Base-by-base conservation (phyloP, 768 basidiomycete species). In the Lactifluus pinguis region DNA sequence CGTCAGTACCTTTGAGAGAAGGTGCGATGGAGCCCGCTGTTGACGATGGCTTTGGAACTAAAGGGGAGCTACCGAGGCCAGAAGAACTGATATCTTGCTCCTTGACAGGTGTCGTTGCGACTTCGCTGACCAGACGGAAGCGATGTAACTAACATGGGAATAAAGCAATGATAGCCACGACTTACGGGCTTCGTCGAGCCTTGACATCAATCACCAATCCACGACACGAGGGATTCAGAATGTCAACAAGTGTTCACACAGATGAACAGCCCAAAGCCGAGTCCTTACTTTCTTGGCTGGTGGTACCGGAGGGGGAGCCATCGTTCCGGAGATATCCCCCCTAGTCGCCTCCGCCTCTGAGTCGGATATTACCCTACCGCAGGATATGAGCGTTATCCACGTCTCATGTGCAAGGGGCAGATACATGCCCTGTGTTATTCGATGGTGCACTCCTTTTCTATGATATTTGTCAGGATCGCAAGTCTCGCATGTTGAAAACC, bases 301-400 rank as follows among this genome's bases (percentile, higher is more conserved):
- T 55, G 59, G 59, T 30, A 60, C 39, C 13, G 59, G 59, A 42
- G 59, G 59, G 10, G 59, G 59, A 1, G 59, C 59, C 59, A 60
- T 60, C 17, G 34, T 6, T 45, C 53, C 25, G 7, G 47, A 42
- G 41, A 10, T 42, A 30, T 55, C 59, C 13, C 53, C 48, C 19
- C 32, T 60, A 36, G 34, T 29, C 11, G 48, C 59, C 34, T 60
- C 59, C 25, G 29, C 47, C 11, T 60, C 59, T 8, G 59, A 60
- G 30, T 49, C 59, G 53, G 59, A 55, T 44, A 53, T 49, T 41
- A 29, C 47, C 49, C 59, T 60, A 42, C 44, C 8, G 19, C 6
- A 49, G 29, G 17, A 14, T 44, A 3, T 54, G 29, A 55, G 53
- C 7, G 4, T n/a, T 32, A 49, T 34, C 15, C 34, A 30, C 6